phyloP scores from a whole-genome alignment of 148 eudicot genomes.

The Cornus controversa region DNA sequence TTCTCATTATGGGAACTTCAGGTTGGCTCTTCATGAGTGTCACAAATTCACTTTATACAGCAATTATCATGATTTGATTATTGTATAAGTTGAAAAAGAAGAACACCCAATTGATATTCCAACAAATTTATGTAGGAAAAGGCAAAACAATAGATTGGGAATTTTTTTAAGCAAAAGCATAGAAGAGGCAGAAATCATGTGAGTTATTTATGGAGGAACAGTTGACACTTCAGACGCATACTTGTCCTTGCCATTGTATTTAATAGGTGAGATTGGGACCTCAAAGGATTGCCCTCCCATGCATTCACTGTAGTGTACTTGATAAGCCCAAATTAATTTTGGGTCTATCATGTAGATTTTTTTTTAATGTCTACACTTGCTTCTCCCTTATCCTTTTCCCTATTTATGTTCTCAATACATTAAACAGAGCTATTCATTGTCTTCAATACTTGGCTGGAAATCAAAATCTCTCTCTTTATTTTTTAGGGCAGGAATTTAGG shows the following conservation, averaged over 20 bases:
- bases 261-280: slow-evolving; percentile 11
- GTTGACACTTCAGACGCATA: slow-evolving; percentile 16
- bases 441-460: background rate
- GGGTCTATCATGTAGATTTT: too few relatives aligned
- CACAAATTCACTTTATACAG: background rate
- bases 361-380: too few relatives aligned
- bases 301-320: background rate
- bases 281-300: background rate
- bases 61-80: background rate
- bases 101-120: background rate
- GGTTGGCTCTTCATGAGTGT: background rate
- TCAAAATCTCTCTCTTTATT: background rate
- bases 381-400: slow-evolving; percentile 1
- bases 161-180: background rate
- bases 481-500: background rate
- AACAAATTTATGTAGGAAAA: background rate
- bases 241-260: slow-evolving; percentile 24
- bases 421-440: background rate
- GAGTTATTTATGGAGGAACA: slow-evolving; percentile 15
- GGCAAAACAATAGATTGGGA: background rate
- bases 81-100: background rate
- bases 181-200: slow-evolving; percentile 13
- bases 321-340: too few relatives aligned
- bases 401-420: background rate
- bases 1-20: background rate